Conservation (phyloP, 148 eudicot genomes). For the Amaranthus hypochondriacus region DNA sequence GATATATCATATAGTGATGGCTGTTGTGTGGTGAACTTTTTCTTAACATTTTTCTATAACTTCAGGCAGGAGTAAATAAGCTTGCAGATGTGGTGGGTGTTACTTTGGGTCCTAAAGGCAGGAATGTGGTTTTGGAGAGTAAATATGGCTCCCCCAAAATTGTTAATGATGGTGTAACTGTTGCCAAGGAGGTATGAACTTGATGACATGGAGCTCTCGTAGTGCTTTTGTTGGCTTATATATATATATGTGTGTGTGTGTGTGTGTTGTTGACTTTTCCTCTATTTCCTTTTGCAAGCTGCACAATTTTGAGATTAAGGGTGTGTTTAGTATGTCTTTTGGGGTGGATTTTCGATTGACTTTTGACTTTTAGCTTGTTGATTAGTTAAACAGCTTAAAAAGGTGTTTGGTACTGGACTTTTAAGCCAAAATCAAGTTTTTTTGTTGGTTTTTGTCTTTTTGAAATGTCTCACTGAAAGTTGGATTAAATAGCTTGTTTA, state of each 20-base stretch:
- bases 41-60: conserved; percentile 4
- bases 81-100: conserved; percentile 70
- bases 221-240: neutral
- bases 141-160: conserved; percentile 57
- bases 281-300: too few species aligned
- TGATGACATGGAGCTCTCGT: neutral
- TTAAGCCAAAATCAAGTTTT: too few species aligned
- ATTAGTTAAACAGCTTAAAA: too few species aligned
- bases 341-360: too few species aligned
- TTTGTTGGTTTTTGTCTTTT: too few species aligned
- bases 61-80: conserved; percentile 57
- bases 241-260: neutral
- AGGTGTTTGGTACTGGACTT: too few species aligned
- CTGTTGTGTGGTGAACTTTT: neutral
- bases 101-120: conserved; percentile 64
- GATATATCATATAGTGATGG: neutral
- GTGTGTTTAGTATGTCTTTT: neutral
- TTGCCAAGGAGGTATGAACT: conserved; percentile 50
- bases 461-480: too few species aligned
- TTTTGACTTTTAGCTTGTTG: too few species aligned
- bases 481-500: too few species aligned
- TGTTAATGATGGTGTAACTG: conserved; percentile 58
- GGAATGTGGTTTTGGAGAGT: conserved; percentile 62
- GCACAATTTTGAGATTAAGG: neutral
- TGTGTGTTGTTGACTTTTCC: too few species aligned